Evolutionary conservation across 1,139 yeast species (phyloP), one percentile per base, ranked within the genome.

Genomic region (Eremothecium gossypii): DNA sequence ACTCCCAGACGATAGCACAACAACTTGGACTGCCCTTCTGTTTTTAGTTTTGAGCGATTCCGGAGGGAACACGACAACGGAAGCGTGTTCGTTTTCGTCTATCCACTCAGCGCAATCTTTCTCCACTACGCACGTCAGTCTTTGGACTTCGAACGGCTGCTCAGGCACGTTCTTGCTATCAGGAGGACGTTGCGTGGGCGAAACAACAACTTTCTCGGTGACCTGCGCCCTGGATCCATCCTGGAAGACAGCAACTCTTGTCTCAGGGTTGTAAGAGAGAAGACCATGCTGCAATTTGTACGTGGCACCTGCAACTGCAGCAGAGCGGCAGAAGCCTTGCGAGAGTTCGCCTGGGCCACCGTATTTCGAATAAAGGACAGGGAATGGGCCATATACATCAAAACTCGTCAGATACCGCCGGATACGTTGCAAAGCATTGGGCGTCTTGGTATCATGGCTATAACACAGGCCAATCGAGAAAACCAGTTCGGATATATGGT

Each of bases 231-330:
- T 67, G 11, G 87, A 74, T 29, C 95, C 93, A 60, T 89, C 96
- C 51, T 76, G 73, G 50, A 91, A 77, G 38, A 71, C 70, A 7
- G 94, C 96, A 30, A 77, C 67, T 57, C 82, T 79, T 37, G 75
- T 67, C 32, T 63, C 65, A 23, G 82, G 77, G 61, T 87, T 91
- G 61, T 70, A 83, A 38, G 77, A 76, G 7, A 68, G 66, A 45
- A 87, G 64, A 38, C 71, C 64, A 13, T 93, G 80, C 58, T 81
- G 77, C 44, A 91, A 71, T 64, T 87, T 87, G 65, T 89, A 91
- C 32, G 94, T 85, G 45, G 96, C 84, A 45, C 97, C 98, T 27
- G 94, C 97, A 48, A 91, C 98, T 10, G 99, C 98, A 4, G 98
- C 97, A 46, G 95, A 83, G 52, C 99, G 75, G 64, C 97, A 89